Conservation (phyloP, 1,284 basidiomycete genomes). For the Pseudozyma hubeiensis region DNA sequence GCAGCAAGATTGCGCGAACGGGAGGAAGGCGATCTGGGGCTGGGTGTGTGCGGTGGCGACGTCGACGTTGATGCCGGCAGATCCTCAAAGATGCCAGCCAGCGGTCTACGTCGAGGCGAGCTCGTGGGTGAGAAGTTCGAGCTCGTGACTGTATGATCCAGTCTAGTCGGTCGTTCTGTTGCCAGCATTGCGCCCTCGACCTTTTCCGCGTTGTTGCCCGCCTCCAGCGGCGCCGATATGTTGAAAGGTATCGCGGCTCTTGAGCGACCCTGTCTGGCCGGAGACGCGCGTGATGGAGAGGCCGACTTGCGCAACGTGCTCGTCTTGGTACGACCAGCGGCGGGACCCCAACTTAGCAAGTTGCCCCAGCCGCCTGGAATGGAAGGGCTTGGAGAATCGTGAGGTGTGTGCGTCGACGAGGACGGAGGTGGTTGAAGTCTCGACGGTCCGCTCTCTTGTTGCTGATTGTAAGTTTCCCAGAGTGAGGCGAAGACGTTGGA, state of each 20-base stretch:
- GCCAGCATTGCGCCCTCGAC: not conserved
- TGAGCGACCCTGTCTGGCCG: constrained; percentile 4
- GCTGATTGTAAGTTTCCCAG: constrained; percentile 42
- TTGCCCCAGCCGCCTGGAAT: constrained; percentile 46
- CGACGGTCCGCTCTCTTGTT: constrained; percentile 28
- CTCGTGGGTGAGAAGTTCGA: constrained; percentile 11
- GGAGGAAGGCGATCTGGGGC: constrained; percentile 20
- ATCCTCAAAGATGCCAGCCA: constrained; percentile 43
- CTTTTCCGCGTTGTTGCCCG: constrained; percentile 11
- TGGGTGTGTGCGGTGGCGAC: constrained; percentile 25
- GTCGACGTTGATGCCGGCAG: constrained; percentile 1
- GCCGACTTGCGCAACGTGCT: constrained; percentile 22
- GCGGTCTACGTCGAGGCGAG: constrained; percentile 34
- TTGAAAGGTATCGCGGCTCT: constrained; percentile 44
- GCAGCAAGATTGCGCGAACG: constrained; percentile 16
- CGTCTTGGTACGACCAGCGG: constrained; percentile 26
- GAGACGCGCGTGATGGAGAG: constrained; percentile 20
- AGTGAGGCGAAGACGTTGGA: constrained; percentile 45
- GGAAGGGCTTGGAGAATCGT: constrained; percentile 19
- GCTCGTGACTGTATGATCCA: constrained; percentile 1
- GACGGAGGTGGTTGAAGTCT: constrained; percentile 13
- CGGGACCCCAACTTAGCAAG: constrained; percentile 45
- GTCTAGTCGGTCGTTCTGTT: not conserved
- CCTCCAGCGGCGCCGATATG: constrained; percentile 35
- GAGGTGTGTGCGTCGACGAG: constrained; percentile 1